Evolutionary conservation across 495 filamentous ascomycete genomes (phyloP).

Genomic region (Penicillium chermesinum): DNA sequence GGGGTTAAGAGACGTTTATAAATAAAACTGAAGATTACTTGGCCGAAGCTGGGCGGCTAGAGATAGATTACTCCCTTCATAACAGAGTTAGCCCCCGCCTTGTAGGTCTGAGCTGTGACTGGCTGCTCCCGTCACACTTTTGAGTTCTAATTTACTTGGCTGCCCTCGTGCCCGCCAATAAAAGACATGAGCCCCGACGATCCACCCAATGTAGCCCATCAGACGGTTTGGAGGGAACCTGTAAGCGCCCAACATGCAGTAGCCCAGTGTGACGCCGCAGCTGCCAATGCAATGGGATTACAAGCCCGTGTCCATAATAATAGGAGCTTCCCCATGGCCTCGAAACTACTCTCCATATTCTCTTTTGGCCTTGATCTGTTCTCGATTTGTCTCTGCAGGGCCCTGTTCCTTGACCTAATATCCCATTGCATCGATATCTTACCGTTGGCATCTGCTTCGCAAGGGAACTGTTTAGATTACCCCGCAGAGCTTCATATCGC

Average conservation of each 20-base stretch:
- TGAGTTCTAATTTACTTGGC: conserved; percentile 6
- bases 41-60: too few relatives aligned
- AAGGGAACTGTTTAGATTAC: not conserved
- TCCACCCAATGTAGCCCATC: too few relatives aligned
- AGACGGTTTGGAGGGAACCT: conserved; percentile 4
- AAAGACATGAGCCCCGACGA: not conserved
- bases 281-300: conserved; percentile 6
- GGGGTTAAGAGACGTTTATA: too few relatives aligned
- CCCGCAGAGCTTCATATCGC: not conserved
- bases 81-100: too few relatives aligned
- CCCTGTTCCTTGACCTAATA: not conserved
- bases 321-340: conserved; percentile 12
- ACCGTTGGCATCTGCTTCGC: too few relatives aligned
- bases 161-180: conserved; percentile 11
- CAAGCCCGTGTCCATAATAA: conserved; percentile 9
- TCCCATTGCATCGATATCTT: too few relatives aligned
- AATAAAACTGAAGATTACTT: too few relatives aligned
- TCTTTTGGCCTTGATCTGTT: not conserved
- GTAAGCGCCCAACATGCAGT: conserved; percentile 22
- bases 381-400: not conserved
- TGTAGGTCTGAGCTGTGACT: not conserved
- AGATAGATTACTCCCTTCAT: too few relatives aligned
- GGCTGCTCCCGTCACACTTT: not conserved
- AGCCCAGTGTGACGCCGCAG: conserved; percentile 17
- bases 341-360: conserved; percentile 2